Base-by-base conservation (phyloP, 2,329 filamentous ascomycete genomes). In the Aspergillus sp. region DNA sequence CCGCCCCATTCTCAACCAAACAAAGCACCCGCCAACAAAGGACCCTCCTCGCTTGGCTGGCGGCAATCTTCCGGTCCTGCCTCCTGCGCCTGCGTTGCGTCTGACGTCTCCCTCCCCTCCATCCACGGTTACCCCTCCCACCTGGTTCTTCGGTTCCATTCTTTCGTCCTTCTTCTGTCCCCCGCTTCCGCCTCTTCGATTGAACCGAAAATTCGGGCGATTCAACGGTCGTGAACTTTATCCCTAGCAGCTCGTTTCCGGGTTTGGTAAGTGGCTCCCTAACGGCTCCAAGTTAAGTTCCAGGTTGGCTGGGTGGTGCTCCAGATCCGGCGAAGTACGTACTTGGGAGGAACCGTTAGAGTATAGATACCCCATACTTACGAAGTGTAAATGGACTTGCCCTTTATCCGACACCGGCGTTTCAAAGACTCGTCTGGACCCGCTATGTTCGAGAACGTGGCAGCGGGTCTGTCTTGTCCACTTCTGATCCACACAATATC, bases 81-180 rank as follows among this genome's bases (percentile, higher is more conserved):
- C 35, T 14, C 12, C 5, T n/a, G 4, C 12, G 35, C 35, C 2
- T n/a, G 12, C 35, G 35, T n/a, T 37, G 14, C 35, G 12, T 37
- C 35, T 37, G 35, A 37, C 35, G 35, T 37, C 6, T n/a, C 6
- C 15, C 31, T 31, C 23, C 21, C 25, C 9, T 11, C 33, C 12
- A 55, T 5, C 57, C 57, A 59, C 45, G 57, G 57, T 56, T 48
- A n/a, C 35, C 23, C 12, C 6, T 8, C 8, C 27, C 37, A 37
- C 48, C 52, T 14, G 57, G 40, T 12, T 31, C 53, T 56, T 56
- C 52, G 17, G 53, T 50, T 56, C 57, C 57, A 59, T 59, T 48
- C 21, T 39, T 48, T 35, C 17, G 37, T 11, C 39, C 12, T 14
- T 15, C 52, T 19, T 40, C 52, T 35, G 6, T 46, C 23, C 47